These are phyloP conservation scores for Entomortierella lignicola DNA, from an alignment of 192 early-diverging fungal genomes.

Conservation along the genomic window DNA sequence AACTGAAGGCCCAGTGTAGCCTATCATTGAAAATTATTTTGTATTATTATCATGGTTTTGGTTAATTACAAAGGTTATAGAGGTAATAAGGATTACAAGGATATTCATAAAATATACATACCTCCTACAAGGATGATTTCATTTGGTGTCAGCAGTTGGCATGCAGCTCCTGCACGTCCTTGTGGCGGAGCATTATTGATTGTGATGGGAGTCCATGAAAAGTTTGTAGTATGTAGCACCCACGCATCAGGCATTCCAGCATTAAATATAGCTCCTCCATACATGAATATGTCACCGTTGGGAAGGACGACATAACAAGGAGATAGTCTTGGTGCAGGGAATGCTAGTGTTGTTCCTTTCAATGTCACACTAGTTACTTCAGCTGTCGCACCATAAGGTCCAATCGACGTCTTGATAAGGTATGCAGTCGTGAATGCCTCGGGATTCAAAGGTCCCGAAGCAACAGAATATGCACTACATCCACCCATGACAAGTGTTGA, in stretches of 20 bases:
- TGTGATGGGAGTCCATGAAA: constrained; percentile 7
- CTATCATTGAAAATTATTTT: background rate
- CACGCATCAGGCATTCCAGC: constrained; percentile 9
- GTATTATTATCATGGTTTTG: too few relatives aligned
- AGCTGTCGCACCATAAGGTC: background rate
- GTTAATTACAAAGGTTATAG: too few relatives aligned
- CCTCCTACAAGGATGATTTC: constrained; percentile 33
- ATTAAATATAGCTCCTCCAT: constrained; percentile 8
- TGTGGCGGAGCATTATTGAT: background rate
- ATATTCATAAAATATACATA: background rate
- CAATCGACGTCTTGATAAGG: background rate
- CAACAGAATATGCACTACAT: background rate
- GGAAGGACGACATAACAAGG: constrained; percentile 21
- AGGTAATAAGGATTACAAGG: too few relatives aligned
- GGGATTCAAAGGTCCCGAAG: background rate
- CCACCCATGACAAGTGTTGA: constrained; percentile 14
- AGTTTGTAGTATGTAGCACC: background rate
- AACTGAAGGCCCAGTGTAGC: background rate
- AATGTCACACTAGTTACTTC: background rate
- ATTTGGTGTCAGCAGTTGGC: constrained; percentile 11
- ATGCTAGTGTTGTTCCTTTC: background rate
- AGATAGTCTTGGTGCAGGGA: constrained; percentile 7
- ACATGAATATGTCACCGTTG: constrained; percentile 31
- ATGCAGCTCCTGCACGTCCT: constrained; percentile 21
- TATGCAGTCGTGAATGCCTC: background rate